Percentiles rank a stretch among this genome's conserved stretches.
Conservation (phyloP, 768 basidiomycete genomes). For the Xerocomellus dryophilus region DNA sequence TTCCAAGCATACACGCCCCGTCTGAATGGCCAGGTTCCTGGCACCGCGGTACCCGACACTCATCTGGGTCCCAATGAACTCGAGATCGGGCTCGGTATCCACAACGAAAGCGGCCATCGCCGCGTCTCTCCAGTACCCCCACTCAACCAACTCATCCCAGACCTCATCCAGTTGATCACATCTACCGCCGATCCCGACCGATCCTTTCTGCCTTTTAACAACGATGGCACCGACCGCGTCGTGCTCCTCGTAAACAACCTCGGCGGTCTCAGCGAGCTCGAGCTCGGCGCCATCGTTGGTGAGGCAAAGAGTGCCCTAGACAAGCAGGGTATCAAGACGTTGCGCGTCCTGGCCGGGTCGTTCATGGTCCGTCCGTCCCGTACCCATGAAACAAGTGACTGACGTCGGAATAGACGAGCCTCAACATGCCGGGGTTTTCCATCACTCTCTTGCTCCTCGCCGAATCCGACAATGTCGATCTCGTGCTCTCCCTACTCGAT, state of each 20-base stretch:
- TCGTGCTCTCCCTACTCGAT: slow-evolving; percentile 68
- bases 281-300: slow-evolving; percentile 64
- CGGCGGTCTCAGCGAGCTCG: slow-evolving; percentile 81
- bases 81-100: slow-evolving; percentile 89
- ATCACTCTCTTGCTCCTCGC: slow-evolving; percentile 72
- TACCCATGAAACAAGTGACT: background rate
- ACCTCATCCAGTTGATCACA: slow-evolving; percentile 66
- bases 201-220: slow-evolving; percentile 69
- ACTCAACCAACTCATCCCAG: slow-evolving; percentile 63
- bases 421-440: slow-evolving; percentile 93
- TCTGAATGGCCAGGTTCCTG: slow-evolving; percentile 57
- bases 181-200: slow-evolving; percentile 75
- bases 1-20: background rate
- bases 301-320: slow-evolving; percentile 59
- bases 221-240: slow-evolving; percentile 61
- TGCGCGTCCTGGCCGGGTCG: slow-evolving; percentile 70
- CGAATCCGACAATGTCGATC: slow-evolving; percentile 35
- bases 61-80: slow-evolving; percentile 62
- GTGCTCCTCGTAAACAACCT: slow-evolving; percentile 86
- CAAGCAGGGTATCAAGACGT: slow-evolving; percentile 51
- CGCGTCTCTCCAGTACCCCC: slow-evolving; percentile 70
- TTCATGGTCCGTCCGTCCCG: slow-evolving; percentile 65
- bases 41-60: slow-evolving; percentile 58
- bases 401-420: slow-evolving; percentile 56
- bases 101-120: slow-evolving; percentile 80